Base-by-base conservation (phyloP, 164 flowering plant genomes). In the Echeveria elegans region DNA sequence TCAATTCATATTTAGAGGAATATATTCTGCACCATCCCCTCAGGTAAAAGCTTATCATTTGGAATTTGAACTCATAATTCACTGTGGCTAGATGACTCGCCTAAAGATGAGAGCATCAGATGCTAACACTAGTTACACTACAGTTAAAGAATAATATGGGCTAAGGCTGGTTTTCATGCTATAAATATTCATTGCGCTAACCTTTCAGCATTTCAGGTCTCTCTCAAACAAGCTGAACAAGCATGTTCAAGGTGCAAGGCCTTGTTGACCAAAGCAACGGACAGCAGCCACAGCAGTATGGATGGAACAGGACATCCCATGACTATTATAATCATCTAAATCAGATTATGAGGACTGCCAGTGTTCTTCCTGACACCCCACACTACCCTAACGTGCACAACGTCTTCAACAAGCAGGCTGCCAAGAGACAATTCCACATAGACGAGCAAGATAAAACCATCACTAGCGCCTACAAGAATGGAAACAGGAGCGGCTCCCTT, bases 281-380 rank as follows among this genome's bases (percentile, higher is more conserved):
- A 38, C 47, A 11, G 6, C 31, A 56, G 61, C 61, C 12, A 10
- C 60, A 24, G 29, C 23, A 28, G 32, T 28, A 26, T 16, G 75
- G 72, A 7, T 64, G 75, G 79, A 62, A 53, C 19, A 72, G 50
- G 14, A 58, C 70, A 0, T 37, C 72, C 74, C 26, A n/a, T 6
- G 84, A 80, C 19, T 73, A 77, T 69, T 63, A 67, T 11, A 69
- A 65, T 30, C 80, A 74, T 53, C 4, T 82, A 9, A 6, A 38
- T 1, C 68, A 56, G 41, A 64, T 78, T 43, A 74, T 66, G n/a
- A 76, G 74, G 71, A 47, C 47, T 23, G 74, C 81, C 0, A 77
- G 66, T 23, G 59, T 75, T 14, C 61, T 26, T 26, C 18, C 31
- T 14, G 61, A 56, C 15, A n/a, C 38, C 30, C 79, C 84, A 8